Evolutionary conservation across 768 basidiomycete species (phyloP).

Genomic region (Lactifluus hygrophoroides): DNA sequence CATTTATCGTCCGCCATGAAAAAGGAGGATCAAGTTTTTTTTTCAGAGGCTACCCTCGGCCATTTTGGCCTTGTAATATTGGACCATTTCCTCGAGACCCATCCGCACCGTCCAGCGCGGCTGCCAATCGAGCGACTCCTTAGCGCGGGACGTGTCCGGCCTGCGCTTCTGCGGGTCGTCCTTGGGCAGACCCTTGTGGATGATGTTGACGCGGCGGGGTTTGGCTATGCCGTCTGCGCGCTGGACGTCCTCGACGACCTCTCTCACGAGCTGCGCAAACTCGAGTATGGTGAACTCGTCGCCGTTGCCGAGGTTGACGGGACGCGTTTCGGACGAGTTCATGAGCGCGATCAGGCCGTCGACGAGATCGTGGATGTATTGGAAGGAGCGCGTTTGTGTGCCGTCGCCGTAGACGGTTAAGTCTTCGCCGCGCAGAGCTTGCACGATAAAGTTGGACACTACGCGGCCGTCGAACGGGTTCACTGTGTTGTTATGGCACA

Average conservation of each 20-base stretch:
- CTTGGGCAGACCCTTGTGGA: conserved; percentile 74
- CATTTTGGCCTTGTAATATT: conserved; percentile 89
- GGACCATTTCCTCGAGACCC: conserved; percentile 92
- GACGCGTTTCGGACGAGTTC: conserved; percentile 89
- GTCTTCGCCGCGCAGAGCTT: conserved; percentile 92
- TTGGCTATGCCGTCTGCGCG: conserved; percentile 60
- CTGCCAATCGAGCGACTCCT: conserved; percentile 78
- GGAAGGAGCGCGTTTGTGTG: conserved; percentile 89
- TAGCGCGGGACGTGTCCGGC: conserved; percentile 89
- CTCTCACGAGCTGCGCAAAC: conserved; percentile 87
- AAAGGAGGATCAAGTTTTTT: too few relatives aligned
- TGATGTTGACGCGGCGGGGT: conserved; percentile 49
- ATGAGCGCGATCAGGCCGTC: conserved; percentile 91
- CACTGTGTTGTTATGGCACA: too few relatives aligned
- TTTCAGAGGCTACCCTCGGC: conserved; percentile 64
- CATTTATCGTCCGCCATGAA: too few relatives aligned
- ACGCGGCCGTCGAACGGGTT: conserved; percentile 96
- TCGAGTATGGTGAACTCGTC: conserved; percentile 96
- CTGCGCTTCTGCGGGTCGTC: conserved; percentile 94
- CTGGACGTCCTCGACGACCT: conserved; percentile 90
- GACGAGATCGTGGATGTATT: conserved; percentile 96
- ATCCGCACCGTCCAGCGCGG: conserved; percentile 88
- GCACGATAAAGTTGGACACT: conserved; percentile 98
- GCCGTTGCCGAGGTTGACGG: conserved; percentile 92
- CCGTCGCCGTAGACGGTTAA: conserved; percentile 97